phyloP scores from a whole-genome alignment of 2,329 filamentous ascomycete genomes.

The Claviceps sp. region DNA sequence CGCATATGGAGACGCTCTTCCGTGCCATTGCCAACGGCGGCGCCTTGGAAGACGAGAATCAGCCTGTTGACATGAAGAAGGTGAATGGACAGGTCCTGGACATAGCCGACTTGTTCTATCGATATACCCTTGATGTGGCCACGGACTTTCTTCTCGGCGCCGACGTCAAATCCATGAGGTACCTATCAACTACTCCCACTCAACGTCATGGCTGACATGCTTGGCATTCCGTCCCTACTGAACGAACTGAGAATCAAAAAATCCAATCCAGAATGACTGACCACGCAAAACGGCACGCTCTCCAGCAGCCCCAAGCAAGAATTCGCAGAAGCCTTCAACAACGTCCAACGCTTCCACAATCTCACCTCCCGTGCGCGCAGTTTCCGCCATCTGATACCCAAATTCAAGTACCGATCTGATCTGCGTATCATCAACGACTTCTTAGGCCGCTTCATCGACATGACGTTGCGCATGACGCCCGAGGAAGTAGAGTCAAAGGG shows the following conservation, averaged over 20 bases:
- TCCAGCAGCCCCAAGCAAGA: conserved; percentile 33
- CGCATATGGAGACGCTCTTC: conserved; percentile 63
- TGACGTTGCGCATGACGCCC: conserved; percentile 47
- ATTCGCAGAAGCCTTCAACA: conserved; percentile 58
- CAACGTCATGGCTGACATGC: background rate
- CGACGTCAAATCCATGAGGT: conserved; percentile 52
- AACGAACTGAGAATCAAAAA: background rate
- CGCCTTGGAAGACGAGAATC: conserved; percentile 43
- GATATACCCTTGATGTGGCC: conserved; percentile 72
- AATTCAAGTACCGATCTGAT: conserved; percentile 45
- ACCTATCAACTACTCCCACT: conserved; percentile 3
- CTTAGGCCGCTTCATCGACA: conserved; percentile 58
- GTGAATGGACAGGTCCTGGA: conserved; percentile 52
- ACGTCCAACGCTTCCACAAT: conserved; percentile 57
- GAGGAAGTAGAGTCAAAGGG: conserved; percentile 53
- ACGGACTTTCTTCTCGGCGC: conserved; percentile 78
- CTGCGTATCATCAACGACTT: conserved; percentile 62
- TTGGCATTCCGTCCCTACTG: too few relatives aligned
- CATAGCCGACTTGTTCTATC: conserved; percentile 66
- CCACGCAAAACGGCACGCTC: background rate
- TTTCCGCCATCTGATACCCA: conserved; percentile 39
- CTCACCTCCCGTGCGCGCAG: conserved; percentile 29
- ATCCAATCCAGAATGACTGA: background rate
- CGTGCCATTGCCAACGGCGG: conserved; percentile 48
- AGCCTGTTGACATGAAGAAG: conserved; percentile 49